Percentiles rank a stretch among this genome's conserved stretches.
Conservation (phyloP, 192 early-diverging fungal species). For the Coemansia sp. region DNA sequence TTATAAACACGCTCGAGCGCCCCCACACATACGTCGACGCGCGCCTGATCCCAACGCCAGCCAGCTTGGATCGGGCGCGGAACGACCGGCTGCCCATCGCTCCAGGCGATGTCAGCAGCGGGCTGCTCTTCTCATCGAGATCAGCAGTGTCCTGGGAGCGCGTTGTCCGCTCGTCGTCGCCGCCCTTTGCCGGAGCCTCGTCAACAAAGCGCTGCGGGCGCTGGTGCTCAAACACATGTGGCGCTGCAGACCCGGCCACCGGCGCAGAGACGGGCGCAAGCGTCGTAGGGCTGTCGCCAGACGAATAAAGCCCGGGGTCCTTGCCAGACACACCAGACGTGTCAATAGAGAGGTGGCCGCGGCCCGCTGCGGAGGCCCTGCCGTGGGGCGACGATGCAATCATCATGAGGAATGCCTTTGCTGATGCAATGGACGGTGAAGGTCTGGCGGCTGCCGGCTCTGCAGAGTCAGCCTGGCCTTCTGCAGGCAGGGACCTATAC, state of each 20-base stretch:
- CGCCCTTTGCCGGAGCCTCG: no score
- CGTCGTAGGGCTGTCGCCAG: background rate
- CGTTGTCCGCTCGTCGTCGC: no score
- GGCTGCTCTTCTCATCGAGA: background rate
- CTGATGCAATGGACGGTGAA: constrained; percentile 37
- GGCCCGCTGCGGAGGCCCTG: background rate
- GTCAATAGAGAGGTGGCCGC: constrained; percentile 1
- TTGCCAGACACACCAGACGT: background rate
- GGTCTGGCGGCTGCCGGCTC: constrained; percentile 1
- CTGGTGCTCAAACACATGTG: background rate
- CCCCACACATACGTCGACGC: constrained; percentile 46
- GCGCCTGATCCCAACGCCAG: constrained; percentile 35
- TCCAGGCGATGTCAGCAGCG: constrained; percentile 5
- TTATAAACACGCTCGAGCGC: constrained; percentile 44
- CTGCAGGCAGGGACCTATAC: background rate
- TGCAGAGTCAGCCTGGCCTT: no score
- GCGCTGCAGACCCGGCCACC: background rate
- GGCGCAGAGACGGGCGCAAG: constrained; percentile 9
- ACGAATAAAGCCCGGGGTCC: no score
- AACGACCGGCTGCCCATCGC: constrained; percentile 21
- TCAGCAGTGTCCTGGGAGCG: no score
- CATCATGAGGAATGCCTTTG: constrained; percentile 40
- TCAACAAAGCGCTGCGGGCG: background rate
- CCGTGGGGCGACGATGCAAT: constrained; percentile 19
- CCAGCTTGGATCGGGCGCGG: constrained; percentile 32